phyloP scores from a whole-genome alignment of 805 yeast species.

The Maudiozyma bulderi region DNA sequence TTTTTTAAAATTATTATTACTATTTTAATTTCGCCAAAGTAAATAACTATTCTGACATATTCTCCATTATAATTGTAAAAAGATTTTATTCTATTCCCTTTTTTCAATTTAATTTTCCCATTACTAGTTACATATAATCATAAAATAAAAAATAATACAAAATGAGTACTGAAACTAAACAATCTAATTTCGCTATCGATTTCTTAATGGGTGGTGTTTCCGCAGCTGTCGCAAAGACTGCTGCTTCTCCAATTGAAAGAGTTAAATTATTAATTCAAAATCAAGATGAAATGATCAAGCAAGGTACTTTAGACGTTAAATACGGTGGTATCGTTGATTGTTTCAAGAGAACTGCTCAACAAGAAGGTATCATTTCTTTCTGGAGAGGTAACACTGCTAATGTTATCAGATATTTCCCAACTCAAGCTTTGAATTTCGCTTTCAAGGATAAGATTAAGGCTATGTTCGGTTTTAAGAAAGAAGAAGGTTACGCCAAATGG shows the following conservation, averaged over 20 bases:
- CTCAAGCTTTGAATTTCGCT: conserved; percentile 97
- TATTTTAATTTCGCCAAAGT: no score
- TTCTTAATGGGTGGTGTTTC: conserved; percentile 93
- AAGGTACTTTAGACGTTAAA: conserved; percentile 81
- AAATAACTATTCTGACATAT: no score
- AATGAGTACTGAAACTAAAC: conserved; percentile 21
- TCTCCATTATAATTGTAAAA: no score
- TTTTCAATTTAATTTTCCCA: no score
- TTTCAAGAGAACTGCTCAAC: conserved; percentile 88
- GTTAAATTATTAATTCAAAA: conserved; percentile 93
- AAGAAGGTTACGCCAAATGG: conserved; percentile 87
- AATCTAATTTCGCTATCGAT: conserved; percentile 46
- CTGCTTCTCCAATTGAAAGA: conserved; percentile 96
- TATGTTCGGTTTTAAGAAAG: conserved; percentile 95
- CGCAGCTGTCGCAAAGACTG: conserved; percentile 97
- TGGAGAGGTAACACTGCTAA: conserved; percentile 99
- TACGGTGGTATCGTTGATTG: conserved; percentile 90
- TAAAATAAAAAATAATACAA: background rate
- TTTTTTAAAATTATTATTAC: no score
- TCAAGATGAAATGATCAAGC: conserved; percentile 97
- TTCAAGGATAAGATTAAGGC: conserved; percentile 96
- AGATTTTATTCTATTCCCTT: no score
- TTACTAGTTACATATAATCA: background rate
- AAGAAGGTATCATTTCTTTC: conserved; percentile 87
- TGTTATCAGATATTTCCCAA: conserved; percentile 98